Evolutionary conservation across 2,329 filamentous ascomycete genomes (phyloP), one percentile per base, ranked within the genome.

Genomic region (Fusarium coicis): DNA sequence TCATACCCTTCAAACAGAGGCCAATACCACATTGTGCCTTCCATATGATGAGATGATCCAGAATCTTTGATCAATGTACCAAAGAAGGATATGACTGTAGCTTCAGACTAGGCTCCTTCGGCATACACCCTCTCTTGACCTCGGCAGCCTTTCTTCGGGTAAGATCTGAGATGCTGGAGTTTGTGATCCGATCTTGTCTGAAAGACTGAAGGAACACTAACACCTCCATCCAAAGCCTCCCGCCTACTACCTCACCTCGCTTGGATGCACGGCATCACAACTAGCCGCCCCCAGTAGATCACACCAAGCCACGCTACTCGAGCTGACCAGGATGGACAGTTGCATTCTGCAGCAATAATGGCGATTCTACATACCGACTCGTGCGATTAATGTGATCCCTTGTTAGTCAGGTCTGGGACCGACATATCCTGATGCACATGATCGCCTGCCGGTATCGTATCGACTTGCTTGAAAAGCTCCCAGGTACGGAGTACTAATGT

Each of bases 91-190:
- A 46, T 34, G 18, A 46, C 19, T 47, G 28, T 47, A 52, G 40
- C 50, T 46, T 49, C 30, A 54, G 36, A 57, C 57, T 56, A 40
- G 43, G 30, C 36, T 50, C 47, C 34, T 57, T 59, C 59, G 47
- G 67, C 50, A 71, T 32, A 58, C 39, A 34, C 40, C 43, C 57
- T 32, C 46, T 61, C 50, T 63, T 60, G 53, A 37, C 62, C 54
- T 74, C 74, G 72, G 74, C 42, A 66, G 56, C 47, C 67, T 69
- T 42, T 40, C 68, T 67, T 59, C 32, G 68, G 65, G 61, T n/a
- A 76, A 71, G 74, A 76, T 76, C 68, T 65, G 68, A 73, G 43
- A 34, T 28, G 39, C 37, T 43, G 43, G 39, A 55, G 50, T 57
- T 58, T 50, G 50, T 49, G 68, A 52, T 46, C 37, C 32, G 49